Percentiles rank a stretch among this genome's conserved stretches.
Conservation (phyloP, 2,329 filamentous ascomycete species). For the Trichoderma endophyticum region DNA sequence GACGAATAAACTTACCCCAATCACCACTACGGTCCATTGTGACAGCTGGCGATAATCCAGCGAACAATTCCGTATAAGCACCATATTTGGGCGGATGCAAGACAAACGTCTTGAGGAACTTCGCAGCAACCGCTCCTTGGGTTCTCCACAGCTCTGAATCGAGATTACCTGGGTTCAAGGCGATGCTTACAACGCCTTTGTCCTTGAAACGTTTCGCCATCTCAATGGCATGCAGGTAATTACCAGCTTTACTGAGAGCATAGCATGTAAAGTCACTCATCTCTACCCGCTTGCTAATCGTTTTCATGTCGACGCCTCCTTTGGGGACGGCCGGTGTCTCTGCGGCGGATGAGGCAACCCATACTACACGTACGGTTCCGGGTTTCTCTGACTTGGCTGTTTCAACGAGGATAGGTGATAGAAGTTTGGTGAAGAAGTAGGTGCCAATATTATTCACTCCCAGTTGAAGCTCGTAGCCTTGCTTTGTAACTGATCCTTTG, state of each 20-base stretch:
- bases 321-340: neutral
- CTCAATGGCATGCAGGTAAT: neutral
- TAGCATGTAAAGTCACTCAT: neutral
- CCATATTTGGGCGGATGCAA: neutral
- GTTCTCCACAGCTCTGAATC: neutral
- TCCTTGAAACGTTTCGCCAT: neutral
- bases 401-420: neutral
- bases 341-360: neutral
- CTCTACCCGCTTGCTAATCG: neutral
- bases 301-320: neutral
- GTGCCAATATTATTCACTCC: neutral
- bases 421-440: neutral
- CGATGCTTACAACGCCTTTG: neutral
- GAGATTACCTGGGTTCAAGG: neutral
- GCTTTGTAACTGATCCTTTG: neutral
- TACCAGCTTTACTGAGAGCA: neutral
- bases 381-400: neutral
- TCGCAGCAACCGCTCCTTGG: neutral
- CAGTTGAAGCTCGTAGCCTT: neutral
- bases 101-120: neutral
- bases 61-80: neutral
- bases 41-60: neutral
- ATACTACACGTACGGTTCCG: neutral
- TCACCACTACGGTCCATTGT: neutral
- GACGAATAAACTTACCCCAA: neutral